phyloP scores from a whole-genome alignment of 257 asterid species.

The Nicotiana paniculata region DNA sequence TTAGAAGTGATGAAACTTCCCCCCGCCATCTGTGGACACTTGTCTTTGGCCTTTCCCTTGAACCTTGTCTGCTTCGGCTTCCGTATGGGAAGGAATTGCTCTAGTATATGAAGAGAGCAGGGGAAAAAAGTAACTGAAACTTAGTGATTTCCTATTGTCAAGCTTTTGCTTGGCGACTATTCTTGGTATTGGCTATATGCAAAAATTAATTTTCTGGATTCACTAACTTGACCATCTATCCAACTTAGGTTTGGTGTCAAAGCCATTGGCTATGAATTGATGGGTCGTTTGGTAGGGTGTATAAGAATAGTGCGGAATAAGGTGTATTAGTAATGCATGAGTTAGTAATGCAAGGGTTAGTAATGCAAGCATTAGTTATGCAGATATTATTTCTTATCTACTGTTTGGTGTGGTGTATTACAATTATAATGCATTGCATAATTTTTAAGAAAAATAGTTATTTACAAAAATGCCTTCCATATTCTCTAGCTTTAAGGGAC shows the following conservation, averaged over 20 bases:
- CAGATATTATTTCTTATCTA: too few species aligned
- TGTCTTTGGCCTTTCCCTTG: not conserved
- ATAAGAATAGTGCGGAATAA: too few species aligned
- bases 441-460: too few species aligned
- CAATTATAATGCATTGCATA: too few species aligned
- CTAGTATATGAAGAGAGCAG: not conserved
- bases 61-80: not conserved
- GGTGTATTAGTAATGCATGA: too few species aligned
- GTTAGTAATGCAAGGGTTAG: too few species aligned
- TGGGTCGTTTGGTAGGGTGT: too few species aligned
- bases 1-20: not conserved
- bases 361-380: too few species aligned
- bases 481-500: too few species aligned
- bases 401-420: too few species aligned
- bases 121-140: not conserved
- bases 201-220: not conserved
- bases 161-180: not conserved
- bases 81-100: not conserved
- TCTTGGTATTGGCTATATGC: not conserved
- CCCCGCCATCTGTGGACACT: not conserved
- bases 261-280: not conserved
- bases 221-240: not conserved
- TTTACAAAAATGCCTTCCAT: too few species aligned
- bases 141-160: not conserved
- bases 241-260: not conserved